A percentile compares a stretch with the other conserved stretches of the same genome.
These are phyloP conservation scores for Yamadazyma blattariae DNA, from an alignment of 1,139 yeast genomes.

Conservation along the genomic window DNA sequence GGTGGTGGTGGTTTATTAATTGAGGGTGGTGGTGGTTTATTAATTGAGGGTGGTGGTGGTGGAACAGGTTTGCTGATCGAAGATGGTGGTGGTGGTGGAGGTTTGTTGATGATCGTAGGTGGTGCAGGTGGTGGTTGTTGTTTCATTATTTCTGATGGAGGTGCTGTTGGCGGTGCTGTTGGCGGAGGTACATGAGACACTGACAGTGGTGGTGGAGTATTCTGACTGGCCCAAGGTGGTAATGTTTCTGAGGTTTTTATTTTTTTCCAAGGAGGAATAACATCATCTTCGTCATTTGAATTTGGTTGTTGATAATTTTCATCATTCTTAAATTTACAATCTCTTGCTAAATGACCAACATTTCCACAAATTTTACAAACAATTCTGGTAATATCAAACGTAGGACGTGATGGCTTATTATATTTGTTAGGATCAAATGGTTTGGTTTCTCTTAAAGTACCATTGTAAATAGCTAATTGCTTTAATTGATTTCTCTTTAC, in stretches of 20 bases:
- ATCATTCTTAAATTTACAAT: slow-evolving; percentile 51
- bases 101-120: slow-evolving; percentile 15
- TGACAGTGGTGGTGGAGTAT: slow-evolving; percentile 17
- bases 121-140: slow-evolving; percentile 12
- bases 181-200: slow-evolving; percentile 28
- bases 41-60: slow-evolving; percentile 1
- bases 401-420: slow-evolving; percentile 41
- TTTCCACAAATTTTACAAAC: slow-evolving; percentile 79
- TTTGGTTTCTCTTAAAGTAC: slow-evolving; percentile 84
- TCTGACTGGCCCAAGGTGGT: slow-evolving; percentile 8
- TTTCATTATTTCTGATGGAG: slow-evolving; percentile 31
- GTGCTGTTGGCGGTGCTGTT: slow-evolving; percentile 25
- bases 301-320: not conserved
- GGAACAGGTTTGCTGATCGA: slow-evolving; percentile 13
- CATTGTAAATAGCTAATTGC: slow-evolving; percentile 89
- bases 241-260: slow-evolving; percentile 9
- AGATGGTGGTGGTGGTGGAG: slow-evolving; percentile 23
- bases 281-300: slow-evolving; percentile 1
- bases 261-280: slow-evolving; percentile 15
- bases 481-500: slow-evolving; percentile 86
- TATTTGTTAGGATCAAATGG: slow-evolving; percentile 59
- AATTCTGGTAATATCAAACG: slow-evolving; percentile 52
- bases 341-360: slow-evolving; percentile 84
- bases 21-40: slow-evolving; percentile 11
- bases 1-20: slow-evolving; percentile 3